A percentile compares a stretch with the other conserved stretches of the same genome.
Conservation (phyloP, 1,284 basidiomycete species). For the Grifola frondosa region DNA sequence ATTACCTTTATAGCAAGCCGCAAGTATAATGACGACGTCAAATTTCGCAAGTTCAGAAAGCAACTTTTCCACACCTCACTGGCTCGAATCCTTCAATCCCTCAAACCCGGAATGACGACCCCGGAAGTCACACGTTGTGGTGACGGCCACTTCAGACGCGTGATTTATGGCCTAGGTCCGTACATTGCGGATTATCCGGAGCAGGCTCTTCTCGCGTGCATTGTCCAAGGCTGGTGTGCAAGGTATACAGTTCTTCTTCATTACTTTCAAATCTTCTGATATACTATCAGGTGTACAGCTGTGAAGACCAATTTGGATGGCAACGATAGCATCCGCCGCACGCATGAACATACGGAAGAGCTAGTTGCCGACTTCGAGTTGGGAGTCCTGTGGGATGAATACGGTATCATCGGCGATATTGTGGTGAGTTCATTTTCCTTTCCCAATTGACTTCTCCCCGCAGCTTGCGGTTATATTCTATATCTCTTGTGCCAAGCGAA, state of each 20-base stretch:
- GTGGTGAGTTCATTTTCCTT: constrained; percentile 5
- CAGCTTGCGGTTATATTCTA: too few species aligned
- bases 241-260: constrained; percentile 1
- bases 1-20: not conserved
- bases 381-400: constrained; percentile 16
- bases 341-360: constrained; percentile 6
- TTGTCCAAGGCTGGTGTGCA: constrained; percentile 12
- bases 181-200: constrained; percentile 15
- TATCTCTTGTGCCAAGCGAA: too few species aligned
- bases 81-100: not conserved
- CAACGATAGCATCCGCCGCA: not conserved
- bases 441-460: not conserved
- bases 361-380: constrained; percentile 4
- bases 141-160: constrained; percentile 9
- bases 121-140: constrained; percentile 4
- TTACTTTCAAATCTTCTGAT: not conserved
- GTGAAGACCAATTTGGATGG: constrained; percentile 10
- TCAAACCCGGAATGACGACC: constrained; percentile 6
- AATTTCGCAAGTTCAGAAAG: constrained; percentile 10
- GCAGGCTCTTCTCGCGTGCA: not conserved
- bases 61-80: constrained; percentile 11
- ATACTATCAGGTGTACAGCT: constrained; percentile 12
- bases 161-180: constrained; percentile 6
- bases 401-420: constrained; percentile 17
- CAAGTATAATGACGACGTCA: not conserved